Base-by-base conservation (phyloP, 1,139 yeast species). In the Magnusiomyces suaveolens region DNA sequence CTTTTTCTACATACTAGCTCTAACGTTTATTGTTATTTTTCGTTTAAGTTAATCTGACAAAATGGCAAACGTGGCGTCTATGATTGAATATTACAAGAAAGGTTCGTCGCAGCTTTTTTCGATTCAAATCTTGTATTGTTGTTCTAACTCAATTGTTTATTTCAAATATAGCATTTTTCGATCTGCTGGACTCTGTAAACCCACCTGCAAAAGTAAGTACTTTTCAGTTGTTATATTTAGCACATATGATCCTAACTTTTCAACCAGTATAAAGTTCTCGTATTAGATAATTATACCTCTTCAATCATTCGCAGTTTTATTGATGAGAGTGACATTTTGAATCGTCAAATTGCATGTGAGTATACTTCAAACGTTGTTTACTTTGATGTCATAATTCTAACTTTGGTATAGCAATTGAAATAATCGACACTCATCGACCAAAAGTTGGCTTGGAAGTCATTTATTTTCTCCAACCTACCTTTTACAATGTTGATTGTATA, bases 401-500 rank as follows among this genome's bases (percentile, higher is more conserved):
- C 43, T 18, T 14, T n/a, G 48, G 47, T 10, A 18, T 50, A 60
- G 79, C 82, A 16, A 75, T 81, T 46, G 83, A 80, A 61, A 68
- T 72, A 53, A 73, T 83, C 23, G 87, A 82, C 60, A 66, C 77
- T 18, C 47, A 29, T 4, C 69, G 69, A 52, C 72, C 85, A 53
- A 75, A 71, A 53, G 72, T 77, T 12, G 82, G 76, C 41, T 75
- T 79, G 51, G 86, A 79, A 60, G 88, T 83, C 1, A 67, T 84
- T 1, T 84, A 84, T 63, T 66, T 84, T 25, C 63, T 83, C 23
- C 79, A 79, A 51, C 85, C 88, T 0, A 67, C 77, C 1, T 64
- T 66, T 39, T 81, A 75, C 64, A 75, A 80, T 14, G 69, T 82
- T 51, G 80, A 79, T 55, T 83, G 89, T 65, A 69, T 84, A 26